Base-by-base conservation (phyloP, 2,329 filamentous ascomycete species). In the Arthrobotrys sinensis region DNA sequence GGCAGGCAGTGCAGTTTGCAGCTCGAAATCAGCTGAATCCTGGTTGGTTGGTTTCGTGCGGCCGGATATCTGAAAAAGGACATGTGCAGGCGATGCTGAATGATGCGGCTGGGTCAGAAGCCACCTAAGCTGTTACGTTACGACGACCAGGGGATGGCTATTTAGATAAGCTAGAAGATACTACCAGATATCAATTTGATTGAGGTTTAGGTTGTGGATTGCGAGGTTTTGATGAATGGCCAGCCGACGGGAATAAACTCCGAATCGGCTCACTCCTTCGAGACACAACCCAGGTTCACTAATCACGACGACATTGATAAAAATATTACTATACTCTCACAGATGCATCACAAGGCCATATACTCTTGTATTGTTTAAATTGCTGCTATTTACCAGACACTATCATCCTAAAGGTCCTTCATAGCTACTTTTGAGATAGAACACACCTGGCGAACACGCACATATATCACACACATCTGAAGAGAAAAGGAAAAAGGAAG, bases 111-210 rank as follows among this genome's bases (percentile, higher is more conserved):
- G 66, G 34, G 12, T 48, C 16, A 62, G 21, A 62, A 45, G 68
- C 68, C 68, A 72, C 68, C 68, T 72, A 57, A 72, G 68, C 68
- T 72, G 46, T 65, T 72, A 52, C 55, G 55, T 57, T 24, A 45
- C 12, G 38, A 46, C 38, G 11, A 40, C 24, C 24, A n/a, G 24
- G 24, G 24, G 24, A 28, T 28, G 24, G 24, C 2, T 28, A 28
- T 28, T 28, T 28, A 28, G 24, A 28, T 28, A 28, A 28, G 24
- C 24, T 28, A 28, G 24, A 28, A 28, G 24, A 28, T 28, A 28
- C 24, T 28, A 4, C 24, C 24, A 28, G 24, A 28, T 28, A 28
- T 28, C 24, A 28, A 28, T 28, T 2, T 28, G 24, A 28, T 28
- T 28, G 24, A 28, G 24, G 24, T 28, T 28, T 28, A 28, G 24